Percentiles rank a stretch among this genome's conserved stretches.
Conservation (phyloP, 257 asterid species). For the Hygrophila difformis region DNA sequence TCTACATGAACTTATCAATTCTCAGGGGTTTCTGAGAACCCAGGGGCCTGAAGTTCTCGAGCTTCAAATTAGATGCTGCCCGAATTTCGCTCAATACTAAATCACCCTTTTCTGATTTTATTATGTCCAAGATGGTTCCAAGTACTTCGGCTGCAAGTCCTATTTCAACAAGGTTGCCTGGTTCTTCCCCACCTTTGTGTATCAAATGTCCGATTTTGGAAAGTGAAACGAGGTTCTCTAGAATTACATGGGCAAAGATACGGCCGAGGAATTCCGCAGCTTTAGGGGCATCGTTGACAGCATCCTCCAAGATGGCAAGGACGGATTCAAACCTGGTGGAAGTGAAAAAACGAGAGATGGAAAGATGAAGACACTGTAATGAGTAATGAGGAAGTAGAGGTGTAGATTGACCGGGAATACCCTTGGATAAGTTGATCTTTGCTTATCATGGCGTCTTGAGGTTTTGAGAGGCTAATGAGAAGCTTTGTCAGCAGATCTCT, state of each 20-base stretch:
- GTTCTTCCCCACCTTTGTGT: constrained; percentile 48
- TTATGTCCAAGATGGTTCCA: constrained; percentile 33
- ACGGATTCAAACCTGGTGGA: constrained; percentile 49
- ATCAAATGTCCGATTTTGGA: constrained; percentile 38
- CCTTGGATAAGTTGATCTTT: constrained; percentile 66
- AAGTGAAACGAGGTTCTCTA: constrained; percentile 36
- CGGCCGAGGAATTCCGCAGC: constrained; percentile 56
- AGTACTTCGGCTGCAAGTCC: constrained; percentile 62
- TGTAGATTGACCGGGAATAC: constrained; percentile 18
- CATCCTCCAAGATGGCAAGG: constrained; percentile 50
- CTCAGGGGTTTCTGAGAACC: constrained; percentile 22
- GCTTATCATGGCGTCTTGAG: constrained; percentile 40
- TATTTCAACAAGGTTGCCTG: constrained; percentile 38
- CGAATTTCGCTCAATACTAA: constrained; percentile 40
- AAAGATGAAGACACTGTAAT: neutral
- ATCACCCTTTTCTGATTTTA: constrained; percentile 54
- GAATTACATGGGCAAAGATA: constrained; percentile 33
- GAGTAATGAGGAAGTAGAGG: neutral
- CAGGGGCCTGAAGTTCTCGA: constrained; percentile 43
- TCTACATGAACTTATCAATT: constrained; percentile 38
- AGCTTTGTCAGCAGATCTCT: constrained; percentile 62
- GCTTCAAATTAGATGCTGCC: constrained; percentile 31
- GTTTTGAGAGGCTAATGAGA: constrained; percentile 50
- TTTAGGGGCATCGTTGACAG: constrained; percentile 63
- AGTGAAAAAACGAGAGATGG: neutral